These are phyloP conservation scores for Russula abietina DNA, from an alignment of 768 basidiomycete species.

Conservation along the genomic window DNA sequence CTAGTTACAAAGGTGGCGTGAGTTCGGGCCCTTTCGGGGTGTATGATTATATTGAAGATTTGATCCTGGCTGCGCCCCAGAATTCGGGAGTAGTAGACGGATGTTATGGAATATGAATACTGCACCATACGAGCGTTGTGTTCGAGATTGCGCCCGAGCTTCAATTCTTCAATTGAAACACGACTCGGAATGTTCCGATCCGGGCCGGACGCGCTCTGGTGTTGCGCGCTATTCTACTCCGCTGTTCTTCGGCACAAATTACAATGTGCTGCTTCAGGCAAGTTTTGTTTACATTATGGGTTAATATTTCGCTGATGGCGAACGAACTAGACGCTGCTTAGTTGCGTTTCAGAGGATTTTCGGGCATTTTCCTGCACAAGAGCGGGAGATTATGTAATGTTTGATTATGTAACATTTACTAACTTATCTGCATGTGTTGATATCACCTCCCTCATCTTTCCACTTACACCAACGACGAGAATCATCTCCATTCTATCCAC, in stretches of 20 bases:
- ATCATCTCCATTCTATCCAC: not conserved
- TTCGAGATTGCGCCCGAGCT: no score
- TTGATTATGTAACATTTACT: no score
- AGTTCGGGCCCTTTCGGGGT: no score
- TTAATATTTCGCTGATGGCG: not conserved
- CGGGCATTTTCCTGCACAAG: no score
- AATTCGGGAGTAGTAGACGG: no score
- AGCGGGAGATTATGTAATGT: conserved; percentile 10
- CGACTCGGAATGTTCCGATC: no score
- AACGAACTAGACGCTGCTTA: conserved; percentile 43
- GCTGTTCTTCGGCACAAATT: no score
- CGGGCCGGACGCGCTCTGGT: no score
- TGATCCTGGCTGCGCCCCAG: no score
- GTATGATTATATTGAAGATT: not conserved
- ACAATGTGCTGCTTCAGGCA: conserved; percentile 71
- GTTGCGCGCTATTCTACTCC: conserved; percentile 67
- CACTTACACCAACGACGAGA: not conserved
- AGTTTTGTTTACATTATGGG: conserved; percentile 13
- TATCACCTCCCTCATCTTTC: not conserved
- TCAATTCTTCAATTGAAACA: no score
- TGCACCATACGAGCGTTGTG: no score
- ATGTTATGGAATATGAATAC: no score
- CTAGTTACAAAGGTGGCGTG: not conserved
- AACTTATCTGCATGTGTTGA: conserved; percentile 4
- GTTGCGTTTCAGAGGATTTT: conserved; percentile 45